Evolutionary conservation across 352 stramenopile species (phyloP).

Genomic region (Thalassiosira sp.): DNA sequence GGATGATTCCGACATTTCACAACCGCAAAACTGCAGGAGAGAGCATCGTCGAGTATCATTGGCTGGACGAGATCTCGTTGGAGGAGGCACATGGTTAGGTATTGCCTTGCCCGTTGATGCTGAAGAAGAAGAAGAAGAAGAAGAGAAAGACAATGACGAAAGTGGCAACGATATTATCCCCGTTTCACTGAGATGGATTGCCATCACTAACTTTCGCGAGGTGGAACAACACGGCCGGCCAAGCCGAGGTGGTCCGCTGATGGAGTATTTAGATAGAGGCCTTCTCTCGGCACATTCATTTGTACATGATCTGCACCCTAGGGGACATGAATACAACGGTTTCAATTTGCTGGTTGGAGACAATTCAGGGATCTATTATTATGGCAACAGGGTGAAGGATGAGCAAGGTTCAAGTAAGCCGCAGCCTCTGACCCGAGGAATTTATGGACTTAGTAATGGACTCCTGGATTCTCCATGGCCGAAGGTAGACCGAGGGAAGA

Average conservation of each 20-base stretch:
- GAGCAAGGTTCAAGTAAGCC: neutral
- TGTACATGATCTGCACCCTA: neutral
- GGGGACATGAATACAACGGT: constrained; percentile 40
- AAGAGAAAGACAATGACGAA: constrained; percentile 1
- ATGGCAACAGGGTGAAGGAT: constrained; percentile 19
- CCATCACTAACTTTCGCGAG: constrained; percentile 30
- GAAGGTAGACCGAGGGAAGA: constrained; percentile 38
- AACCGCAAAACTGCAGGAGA: neutral
- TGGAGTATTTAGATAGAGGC: constrained; percentile 20
- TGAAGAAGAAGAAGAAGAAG: neutral
- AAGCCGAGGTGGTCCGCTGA: constrained; percentile 28
- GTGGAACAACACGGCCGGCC: constrained; percentile 20
- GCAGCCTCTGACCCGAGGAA: constrained; percentile 21
- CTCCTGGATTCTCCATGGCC: constrained; percentile 52
- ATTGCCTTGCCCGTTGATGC: constrained; percentile 18
- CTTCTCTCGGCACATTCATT: constrained; percentile 18
- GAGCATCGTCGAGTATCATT: constrained; percentile 8
- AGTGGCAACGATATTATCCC: neutral
- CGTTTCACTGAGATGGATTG: constrained; percentile 27
- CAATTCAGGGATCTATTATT: constrained; percentile 30
- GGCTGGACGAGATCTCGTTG: constrained; percentile 41
- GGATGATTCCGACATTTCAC: neutral
- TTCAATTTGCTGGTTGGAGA: constrained; percentile 53
- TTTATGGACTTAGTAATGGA: constrained; percentile 54
- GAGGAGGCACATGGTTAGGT: constrained; percentile 49